phyloP scores from a whole-genome alignment of 345 rosid species.

The Citrus trifoliata region DNA sequence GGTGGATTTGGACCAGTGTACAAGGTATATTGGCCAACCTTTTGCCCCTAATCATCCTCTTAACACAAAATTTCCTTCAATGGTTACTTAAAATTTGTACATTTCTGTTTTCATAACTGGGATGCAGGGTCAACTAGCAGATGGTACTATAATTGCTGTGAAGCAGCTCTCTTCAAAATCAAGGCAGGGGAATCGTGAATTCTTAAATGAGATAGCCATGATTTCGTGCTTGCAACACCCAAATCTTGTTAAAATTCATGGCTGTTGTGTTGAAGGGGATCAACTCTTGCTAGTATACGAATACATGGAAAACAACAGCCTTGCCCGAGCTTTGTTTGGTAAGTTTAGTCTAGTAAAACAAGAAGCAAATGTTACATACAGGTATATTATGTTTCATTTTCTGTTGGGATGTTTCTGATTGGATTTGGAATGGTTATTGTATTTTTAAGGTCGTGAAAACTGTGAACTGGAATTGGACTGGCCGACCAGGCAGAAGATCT shows the following conservation, averaged over 20 bases:
- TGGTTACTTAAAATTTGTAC: neutral
- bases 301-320: constrained; percentile 45
- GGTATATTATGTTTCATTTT: neutral
- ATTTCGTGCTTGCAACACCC: constrained; percentile 40
- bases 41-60: neutral
- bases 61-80: neutral
- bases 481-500: constrained; percentile 17
- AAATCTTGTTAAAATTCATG: constrained; percentile 40
- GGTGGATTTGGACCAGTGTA: constrained; percentile 43
- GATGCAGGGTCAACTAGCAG: constrained; percentile 34
- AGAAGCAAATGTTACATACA: neutral
- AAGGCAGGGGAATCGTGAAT: constrained; percentile 43
- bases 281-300: constrained; percentile 38
- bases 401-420: neutral
- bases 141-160: constrained; percentile 35
- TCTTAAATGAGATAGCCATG: constrained; percentile 39
- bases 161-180: constrained; percentile 41
- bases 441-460: neutral
- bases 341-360: neutral
- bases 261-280: constrained; percentile 39
- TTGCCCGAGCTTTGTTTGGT: constrained; percentile 35
- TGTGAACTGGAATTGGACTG: constrained; percentile 15
- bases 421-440: neutral
- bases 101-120: neutral
- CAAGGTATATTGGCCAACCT: constrained; percentile 22